Base-by-base conservation (phyloP, 2,329 filamentous ascomycete genomes). In the Akanthomyces muscarius region DNA sequence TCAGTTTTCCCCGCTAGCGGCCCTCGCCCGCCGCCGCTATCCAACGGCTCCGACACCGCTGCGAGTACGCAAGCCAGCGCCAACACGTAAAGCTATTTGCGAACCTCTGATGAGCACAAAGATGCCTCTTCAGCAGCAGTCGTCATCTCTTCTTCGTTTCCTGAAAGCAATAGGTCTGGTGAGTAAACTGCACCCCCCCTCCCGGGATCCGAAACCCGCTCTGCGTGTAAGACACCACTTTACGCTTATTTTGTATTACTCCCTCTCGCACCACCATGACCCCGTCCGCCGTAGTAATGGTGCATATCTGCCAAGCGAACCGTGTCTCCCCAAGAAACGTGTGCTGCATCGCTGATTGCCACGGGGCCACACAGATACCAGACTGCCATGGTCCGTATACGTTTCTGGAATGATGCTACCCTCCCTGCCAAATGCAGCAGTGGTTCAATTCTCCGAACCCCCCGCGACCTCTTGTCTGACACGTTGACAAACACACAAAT, bases 161-260 rank as follows among this genome's bases (percentile, higher is more conserved):
- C 38, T n/a, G 6, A 36, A 11, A 36, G 8, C 8, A 7, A 36
- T 11, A 6, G 33, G 33, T 7, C 33, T 8, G 33, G 10, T 16
- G 16, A 38, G 5, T 25, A n/a, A 5, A 30, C 8, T 14, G 8
- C 47, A 30, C 33, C 44, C 33, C 57, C 28, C 25, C 28, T 30
- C n/a, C 48, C 38, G 58, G 42, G 21, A 28, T 55, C 33, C 41
- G 59, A 61, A 61, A 61, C 59, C 59, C 59, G 50, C 50, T 55
- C 41, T 38, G 28, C 2, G 23, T 41, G 50, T 61, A 54, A 53
- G 59, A 61, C 59, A 54, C 51, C 18, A 41, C 50, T 61, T 61
- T 47, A 54, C 41, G 59, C 59, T 61, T 61, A 61, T 61, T 61
- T 61, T 54, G 50, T 61, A 61, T 61, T 61, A 61, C 59, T 36